Percentiles rank a stretch among this genome's conserved stretches.
phyloP scores from a whole-genome alignment of 331 rosid species.

The Rhamnella rubrinervis region DNA sequence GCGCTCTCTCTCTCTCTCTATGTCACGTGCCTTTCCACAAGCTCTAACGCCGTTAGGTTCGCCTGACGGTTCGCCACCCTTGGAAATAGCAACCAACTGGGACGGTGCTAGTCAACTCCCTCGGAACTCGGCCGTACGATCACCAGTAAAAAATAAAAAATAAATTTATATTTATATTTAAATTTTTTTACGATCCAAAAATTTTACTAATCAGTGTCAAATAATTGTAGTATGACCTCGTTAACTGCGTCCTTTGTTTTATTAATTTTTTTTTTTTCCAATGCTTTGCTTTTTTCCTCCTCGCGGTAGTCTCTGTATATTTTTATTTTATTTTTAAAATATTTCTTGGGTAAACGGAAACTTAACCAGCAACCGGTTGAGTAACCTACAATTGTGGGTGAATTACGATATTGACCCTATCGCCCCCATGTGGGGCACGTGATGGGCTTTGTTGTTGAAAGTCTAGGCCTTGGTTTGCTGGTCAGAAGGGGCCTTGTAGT shows the following conservation, averaged over 20 bases:
- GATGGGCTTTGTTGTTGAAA: constrained; percentile 10
- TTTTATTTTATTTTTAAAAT: too few species aligned
- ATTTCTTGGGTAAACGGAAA: too few species aligned
- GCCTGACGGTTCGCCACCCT: neutral
- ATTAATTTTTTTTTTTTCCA: neutral
- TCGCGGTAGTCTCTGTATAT: constrained; percentile 20
- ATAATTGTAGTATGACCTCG: constrained; percentile 27
- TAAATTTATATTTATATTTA: too few species aligned
- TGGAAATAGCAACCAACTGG: neutral
- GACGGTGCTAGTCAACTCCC: constrained; percentile 31
- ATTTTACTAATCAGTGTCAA: constrained; percentile 20
- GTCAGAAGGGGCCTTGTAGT: too few species aligned
- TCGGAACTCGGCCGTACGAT: constrained; percentile 19
- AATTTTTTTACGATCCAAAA: neutral
- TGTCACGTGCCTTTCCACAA: constrained; percentile 9
- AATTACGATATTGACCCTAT: neutral
- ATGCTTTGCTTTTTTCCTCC: constrained; percentile 2
- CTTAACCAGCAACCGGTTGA: constrained; percentile 2
- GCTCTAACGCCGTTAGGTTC: constrained; percentile 19
- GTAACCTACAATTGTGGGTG: neutral
- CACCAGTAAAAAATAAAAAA: constrained; percentile 7
- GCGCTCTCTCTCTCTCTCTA: neutral
- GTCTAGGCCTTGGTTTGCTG: constrained; percentile 9
- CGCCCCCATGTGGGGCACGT: constrained; percentile 29
- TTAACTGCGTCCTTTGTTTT: constrained; percentile 1